Base-by-base conservation (phyloP, 1,284 basidiomycete genomes). In the Marasmius oreades region DNA sequence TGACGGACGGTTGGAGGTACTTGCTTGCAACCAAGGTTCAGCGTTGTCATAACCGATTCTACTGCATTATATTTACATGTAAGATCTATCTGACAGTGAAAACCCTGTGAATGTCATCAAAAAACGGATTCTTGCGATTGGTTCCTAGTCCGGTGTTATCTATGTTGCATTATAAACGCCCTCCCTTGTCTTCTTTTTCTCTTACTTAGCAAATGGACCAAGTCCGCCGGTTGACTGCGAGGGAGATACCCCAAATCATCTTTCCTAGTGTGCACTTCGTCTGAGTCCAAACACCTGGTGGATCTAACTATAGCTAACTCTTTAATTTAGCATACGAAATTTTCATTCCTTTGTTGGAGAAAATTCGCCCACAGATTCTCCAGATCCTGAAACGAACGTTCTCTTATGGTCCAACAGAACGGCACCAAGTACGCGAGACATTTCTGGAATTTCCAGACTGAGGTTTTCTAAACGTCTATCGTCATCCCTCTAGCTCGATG, bases 371-470 rank as follows among this genome's bases (percentile, higher is more conserved):
- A 12, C 69, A 73, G 14, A 83, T 82, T 46, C 59, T 71, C 22
- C 64, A 65, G 50, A 67, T 77, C 12, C 70, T 78, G 3, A 70
- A 72, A 51, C 77, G 74, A 61, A 81, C 81, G 2, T 85, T 85
- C 69, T 67, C 74, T 55, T 87, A 82, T 62, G 84, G 84, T 5
- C 53, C 68, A 8, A 75, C 70, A 0, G 76, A 79, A 11, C 70
- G 85, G 42, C 82, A 86, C 60, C 69, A 82, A 65, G 85, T 84
- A 64, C 48, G 70, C 64, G 20, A n/a, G 4, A 31, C 4, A 31
- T 31, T 31, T 31, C 28, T 31, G 28, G 10, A 16, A n/a, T 22
- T n/a, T 43, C 23, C 42, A 43, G 16, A 7, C n/a, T 6, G 23
- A 18, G 7, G 16, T 22, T 7, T 22, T 39, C 14, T 37, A 12